A percentile compares a stretch with the other conserved stretches of the same genome.
Conservation (phyloP, 805 yeast genomes). For the Myxozyma lipomycoides region DNA sequence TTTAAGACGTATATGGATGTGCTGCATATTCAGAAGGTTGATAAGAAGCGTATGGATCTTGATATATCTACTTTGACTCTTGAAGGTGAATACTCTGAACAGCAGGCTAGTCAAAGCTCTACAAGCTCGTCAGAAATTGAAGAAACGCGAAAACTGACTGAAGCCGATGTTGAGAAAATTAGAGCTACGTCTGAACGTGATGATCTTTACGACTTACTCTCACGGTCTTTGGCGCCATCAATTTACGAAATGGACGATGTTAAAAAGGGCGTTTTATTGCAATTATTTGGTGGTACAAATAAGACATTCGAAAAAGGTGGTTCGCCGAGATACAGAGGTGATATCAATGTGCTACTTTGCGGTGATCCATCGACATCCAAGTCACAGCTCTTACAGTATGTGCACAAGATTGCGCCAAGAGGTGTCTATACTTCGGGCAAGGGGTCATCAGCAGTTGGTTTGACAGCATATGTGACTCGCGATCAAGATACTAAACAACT, state of each 20-base stretch:
- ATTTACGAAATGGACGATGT: slow-evolving; percentile 95
- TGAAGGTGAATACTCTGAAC: slow-evolving; percentile 50
- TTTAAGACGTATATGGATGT: slow-evolving; percentile 93
- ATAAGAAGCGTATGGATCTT: slow-evolving; percentile 72
- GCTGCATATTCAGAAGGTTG: slow-evolving; percentile 84
- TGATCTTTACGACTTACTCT: slow-evolving; percentile 78
- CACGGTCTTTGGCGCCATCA: slow-evolving; percentile 95
- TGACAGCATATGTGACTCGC: slow-evolving; percentile 93
- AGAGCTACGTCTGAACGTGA: slow-evolving; percentile 57
- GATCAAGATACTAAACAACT: slow-evolving; percentile 91
- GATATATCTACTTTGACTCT: slow-evolving; percentile 60
- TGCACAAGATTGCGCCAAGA: slow-evolving; percentile 95
- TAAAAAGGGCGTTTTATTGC: slow-evolving; percentile 88
- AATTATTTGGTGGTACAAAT: slow-evolving; percentile 92
- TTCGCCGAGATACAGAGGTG: slow-evolving; percentile 80
- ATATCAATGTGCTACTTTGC: slow-evolving; percentile 82
- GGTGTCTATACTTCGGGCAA: slow-evolving; percentile 98
- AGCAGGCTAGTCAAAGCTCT: slow-evolving; percentile 43
- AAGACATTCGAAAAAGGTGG: slow-evolving; percentile 88
- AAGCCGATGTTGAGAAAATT: slow-evolving; percentile 65
- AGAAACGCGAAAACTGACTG: slow-evolving; percentile 65
- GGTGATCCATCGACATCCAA: slow-evolving; percentile 99
- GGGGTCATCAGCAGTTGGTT: slow-evolving; percentile 98
- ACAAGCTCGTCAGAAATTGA: slow-evolving; percentile 54
- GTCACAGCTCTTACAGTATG: slow-evolving; percentile 90